A percentile compares a stretch with the other conserved stretches of the same genome.
These are phyloP conservation scores for Diaporthe nobilis DNA, from an alignment of 2,329 filamentous ascomycete species.

Conservation along the genomic window DNA sequence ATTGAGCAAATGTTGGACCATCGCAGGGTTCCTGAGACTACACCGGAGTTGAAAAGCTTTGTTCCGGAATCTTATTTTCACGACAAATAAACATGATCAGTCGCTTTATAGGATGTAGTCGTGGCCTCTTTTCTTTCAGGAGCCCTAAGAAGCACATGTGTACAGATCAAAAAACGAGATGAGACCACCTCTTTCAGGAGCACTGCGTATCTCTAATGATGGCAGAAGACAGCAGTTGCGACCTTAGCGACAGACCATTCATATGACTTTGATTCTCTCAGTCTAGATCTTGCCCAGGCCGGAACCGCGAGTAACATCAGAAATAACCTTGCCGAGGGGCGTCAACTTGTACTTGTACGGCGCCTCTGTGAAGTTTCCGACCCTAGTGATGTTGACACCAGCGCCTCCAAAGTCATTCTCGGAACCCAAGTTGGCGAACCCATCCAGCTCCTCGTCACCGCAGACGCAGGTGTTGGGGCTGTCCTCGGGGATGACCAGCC, in stretches of 20 bases:
- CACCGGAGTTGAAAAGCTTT: background rate
- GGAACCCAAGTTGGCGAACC: constrained; percentile 15
- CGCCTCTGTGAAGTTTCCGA: background rate
- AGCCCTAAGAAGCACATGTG: too few species aligned
- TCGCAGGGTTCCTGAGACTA: background rate
- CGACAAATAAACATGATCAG: background rate
- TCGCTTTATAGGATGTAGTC: background rate
- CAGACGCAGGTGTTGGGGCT: constrained; percentile 28
- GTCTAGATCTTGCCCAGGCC: constrained; percentile 10
- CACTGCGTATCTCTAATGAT: too few species aligned
- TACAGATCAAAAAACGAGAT: too few species aligned
- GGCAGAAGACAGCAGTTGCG: background rate
- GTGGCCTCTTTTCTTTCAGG: background rate
- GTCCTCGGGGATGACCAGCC: constrained; percentile 12
- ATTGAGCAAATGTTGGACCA: background rate
- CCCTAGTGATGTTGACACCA: constrained; percentile 9
- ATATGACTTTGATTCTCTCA: background rate
- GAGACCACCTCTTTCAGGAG: too few species aligned
- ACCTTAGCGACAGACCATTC: background rate
- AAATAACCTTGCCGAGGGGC: background rate
- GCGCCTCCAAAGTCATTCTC: constrained; percentile 3
- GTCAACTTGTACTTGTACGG: constrained; percentile 12
- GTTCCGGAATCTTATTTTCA: background rate
- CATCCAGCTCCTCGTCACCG: constrained; percentile 21
- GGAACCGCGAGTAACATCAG: constrained; percentile 2